A percentile compares a stretch with the other conserved stretches of the same genome.
Conservation (phyloP, 345 rosid species). For the Eucalyptus sp. region DNA sequence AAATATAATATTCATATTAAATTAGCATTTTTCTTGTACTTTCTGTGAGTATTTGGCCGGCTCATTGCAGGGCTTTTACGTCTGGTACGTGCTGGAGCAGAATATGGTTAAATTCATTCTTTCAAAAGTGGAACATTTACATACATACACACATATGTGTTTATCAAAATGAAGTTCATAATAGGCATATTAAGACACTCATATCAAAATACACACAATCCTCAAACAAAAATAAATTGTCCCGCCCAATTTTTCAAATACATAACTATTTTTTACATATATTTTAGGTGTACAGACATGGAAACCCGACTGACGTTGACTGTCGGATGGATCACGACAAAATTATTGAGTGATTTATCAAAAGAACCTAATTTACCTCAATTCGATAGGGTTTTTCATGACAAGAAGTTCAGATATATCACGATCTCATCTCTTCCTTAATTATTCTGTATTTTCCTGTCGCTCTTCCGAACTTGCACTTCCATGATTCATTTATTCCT, state of each 20-base stretch:
- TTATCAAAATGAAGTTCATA: background rate
- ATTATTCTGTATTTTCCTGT: rapidly evolving
- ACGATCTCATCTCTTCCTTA: background rate
- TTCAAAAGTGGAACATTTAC: background rate
- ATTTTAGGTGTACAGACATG: background rate
- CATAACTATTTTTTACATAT: no score
- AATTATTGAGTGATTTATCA: background rate
- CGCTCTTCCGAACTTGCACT: background rate
- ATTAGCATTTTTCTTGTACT: background rate
- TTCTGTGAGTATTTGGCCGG: background rate
- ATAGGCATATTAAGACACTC: background rate
- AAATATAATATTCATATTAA: background rate
- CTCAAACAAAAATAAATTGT: background rate
- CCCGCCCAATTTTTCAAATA: background rate
- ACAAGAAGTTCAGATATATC: background rate
- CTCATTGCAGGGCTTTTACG: background rate
- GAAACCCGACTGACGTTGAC: background rate
- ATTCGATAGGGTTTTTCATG: background rate
- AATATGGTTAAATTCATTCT: background rate
- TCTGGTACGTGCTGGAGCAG: background rate
- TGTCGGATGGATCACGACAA: background rate
- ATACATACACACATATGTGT: background rate
- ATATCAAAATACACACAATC: background rate
- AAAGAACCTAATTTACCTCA: background rate
- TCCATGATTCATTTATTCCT: background rate